Evolutionary conservation across 176 grass and related monocot genomes (phyloP).

Genomic region (Puya raimondii): DNA sequence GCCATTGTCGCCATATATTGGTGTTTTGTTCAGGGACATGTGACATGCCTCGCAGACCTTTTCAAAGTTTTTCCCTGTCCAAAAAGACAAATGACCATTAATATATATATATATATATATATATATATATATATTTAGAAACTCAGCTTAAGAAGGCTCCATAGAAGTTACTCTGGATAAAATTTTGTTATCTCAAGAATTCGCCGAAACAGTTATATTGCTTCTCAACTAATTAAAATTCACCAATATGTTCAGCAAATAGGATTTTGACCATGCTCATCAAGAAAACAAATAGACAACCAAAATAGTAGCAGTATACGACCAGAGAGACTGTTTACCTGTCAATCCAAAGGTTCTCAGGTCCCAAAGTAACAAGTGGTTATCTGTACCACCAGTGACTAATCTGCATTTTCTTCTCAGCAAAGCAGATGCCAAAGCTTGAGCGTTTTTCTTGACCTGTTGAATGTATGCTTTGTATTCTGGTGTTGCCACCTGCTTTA

Average conservation of each 20-base stretch:
- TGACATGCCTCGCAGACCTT: constrained; percentile 94
- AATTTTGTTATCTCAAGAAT: too few species aligned
- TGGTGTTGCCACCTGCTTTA: constrained; percentile 82
- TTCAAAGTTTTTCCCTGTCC: constrained; percentile 81
- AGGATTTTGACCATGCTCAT: neutral
- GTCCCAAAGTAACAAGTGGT: constrained; percentile 98
- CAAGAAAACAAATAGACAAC: neutral
- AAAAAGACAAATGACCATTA: constrained; percentile 10
- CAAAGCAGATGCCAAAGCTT: constrained; percentile 75
- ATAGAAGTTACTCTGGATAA: too few species aligned
- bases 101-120: neutral
- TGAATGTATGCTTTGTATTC: constrained; percentile 95
- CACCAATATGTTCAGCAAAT: too few species aligned
- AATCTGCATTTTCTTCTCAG: constrained; percentile 91
- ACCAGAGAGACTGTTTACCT: constrained; percentile 27
- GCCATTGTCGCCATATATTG: constrained; percentile 91
- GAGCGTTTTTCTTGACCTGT: constrained; percentile 95
- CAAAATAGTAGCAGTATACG: neutral
- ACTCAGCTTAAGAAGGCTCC: neutral
- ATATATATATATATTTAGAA: neutral
- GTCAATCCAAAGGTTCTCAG: constrained; percentile 93
- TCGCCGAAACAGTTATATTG: too few species aligned
- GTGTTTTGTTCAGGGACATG: constrained; percentile 84
- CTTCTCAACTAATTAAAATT: too few species aligned
- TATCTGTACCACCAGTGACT: constrained; percentile 95